Base-by-base conservation (phyloP, 2,329 filamentous ascomycete genomes). In the Aspergillus melleus region DNA sequence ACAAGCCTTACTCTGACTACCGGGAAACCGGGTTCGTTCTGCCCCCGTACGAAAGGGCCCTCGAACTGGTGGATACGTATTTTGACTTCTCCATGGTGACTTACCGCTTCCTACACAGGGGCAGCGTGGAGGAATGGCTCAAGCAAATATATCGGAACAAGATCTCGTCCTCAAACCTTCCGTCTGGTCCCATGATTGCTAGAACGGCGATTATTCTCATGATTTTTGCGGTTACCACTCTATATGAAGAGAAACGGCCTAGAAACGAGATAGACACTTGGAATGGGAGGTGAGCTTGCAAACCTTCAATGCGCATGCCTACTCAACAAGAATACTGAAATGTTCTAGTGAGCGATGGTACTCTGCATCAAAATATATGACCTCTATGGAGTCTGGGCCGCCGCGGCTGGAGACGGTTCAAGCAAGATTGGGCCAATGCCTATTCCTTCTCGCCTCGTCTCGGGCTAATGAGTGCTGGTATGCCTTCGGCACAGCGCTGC, bases 401-500 rank as follows among this genome's bases (percentile, higher is more conserved):
- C 83, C 84, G 0, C 78, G 77, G 16, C 64, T 88, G 1, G 83
- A 86, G 44, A 84, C 82, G 0, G 83, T 85, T 0, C 86, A 88
- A 68, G 84, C 83, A 20, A 77, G 84, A 29, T 70, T 88, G 0
- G 77, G 85, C 1, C 84, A 86, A 63, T 84, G 84, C 12, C 76
- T 87, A 6, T 88, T 86, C 61, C 75, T 88, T 20, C 75, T 88
- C 0, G 82, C 80, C 4, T 85, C 85, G 0, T 85, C 84, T 1
- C 78, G 85, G 0, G 82, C 86, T 65, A 87, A 87, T 57, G 82
- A 86, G 46, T 84, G 83, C 19, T 87, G 85, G 84, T 86, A 84
- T 65, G 75, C 81, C 2, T 87, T 88, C 66, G 85, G 85, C 0
- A 85, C 80, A 2, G 79, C 82, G 0, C 74, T 84, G 9, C 84